These are phyloP conservation scores for Suillus alpinus DNA, from an alignment of 768 basidiomycete genomes.

Conservation along the genomic window DNA sequence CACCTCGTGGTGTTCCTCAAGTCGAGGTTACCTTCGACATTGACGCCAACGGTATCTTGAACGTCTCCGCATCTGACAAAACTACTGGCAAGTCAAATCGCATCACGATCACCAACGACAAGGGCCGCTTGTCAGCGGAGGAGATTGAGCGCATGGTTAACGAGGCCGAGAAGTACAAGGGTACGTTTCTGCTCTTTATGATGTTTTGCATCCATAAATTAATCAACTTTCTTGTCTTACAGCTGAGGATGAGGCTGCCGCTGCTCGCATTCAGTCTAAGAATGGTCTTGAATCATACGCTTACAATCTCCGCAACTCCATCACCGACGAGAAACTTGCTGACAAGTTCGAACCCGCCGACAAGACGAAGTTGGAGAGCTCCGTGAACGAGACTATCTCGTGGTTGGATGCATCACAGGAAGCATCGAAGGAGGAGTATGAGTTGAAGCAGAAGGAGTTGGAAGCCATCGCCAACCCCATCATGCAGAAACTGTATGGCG, in stretches of 20 bases:
- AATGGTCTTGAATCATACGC: slow-evolving; percentile 92
- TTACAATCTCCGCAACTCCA: slow-evolving; percentile 91
- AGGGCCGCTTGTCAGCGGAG: slow-evolving; percentile 95
- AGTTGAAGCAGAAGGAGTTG: slow-evolving; percentile 89
- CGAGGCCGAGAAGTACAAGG: slow-evolving; percentile 92
- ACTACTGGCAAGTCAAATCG: slow-evolving; percentile 95
- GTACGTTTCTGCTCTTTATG: slow-evolving; percentile 33
- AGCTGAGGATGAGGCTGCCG: slow-evolving; percentile 84
- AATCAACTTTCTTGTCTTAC: slow-evolving; percentile 25
- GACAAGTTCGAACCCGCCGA: slow-evolving; percentile 85
- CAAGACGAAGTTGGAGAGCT: slow-evolving; percentile 78
- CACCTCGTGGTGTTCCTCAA: slow-evolving; percentile 97
- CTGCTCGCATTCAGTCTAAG: slow-evolving; percentile 80
- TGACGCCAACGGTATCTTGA: slow-evolving; percentile 94
- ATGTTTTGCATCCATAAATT: background rate
- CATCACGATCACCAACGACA: slow-evolving; percentile 94
- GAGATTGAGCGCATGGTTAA: slow-evolving; percentile 97
- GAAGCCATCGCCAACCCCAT: slow-evolving; percentile 79
- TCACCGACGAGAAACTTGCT: slow-evolving; percentile 81
- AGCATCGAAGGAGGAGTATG: slow-evolving; percentile 92
- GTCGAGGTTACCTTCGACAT: slow-evolving; percentile 98
- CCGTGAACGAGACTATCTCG: slow-evolving; percentile 78
- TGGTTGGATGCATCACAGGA: slow-evolving; percentile 90
- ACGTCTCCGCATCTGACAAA: slow-evolving; percentile 94
- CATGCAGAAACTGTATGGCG: slow-evolving; percentile 69